Base-by-base conservation (phyloP, 2,329 filamentous ascomycete genomes). In the Penicillium sp. region DNA sequence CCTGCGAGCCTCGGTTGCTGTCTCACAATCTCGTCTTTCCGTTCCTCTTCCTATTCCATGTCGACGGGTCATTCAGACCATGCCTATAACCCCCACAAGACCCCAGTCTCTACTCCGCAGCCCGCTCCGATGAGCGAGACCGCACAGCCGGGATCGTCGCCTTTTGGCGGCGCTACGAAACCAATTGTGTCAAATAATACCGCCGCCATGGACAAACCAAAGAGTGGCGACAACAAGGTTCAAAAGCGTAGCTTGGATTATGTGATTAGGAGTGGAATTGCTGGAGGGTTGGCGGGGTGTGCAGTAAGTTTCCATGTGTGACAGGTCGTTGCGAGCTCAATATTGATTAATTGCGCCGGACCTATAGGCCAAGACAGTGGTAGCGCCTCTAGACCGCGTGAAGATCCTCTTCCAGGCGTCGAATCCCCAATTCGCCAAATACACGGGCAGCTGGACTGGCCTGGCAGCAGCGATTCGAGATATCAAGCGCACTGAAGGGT, bases 371-470 rank as follows among this genome's bases (percentile, higher is more conserved):
- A 98, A 98, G 77, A 96, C 91, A 0, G 77, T 95, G 6, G 94
- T 98, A 33, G 93, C 89, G 22, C 93, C 93, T 22, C 85, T 98
- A 56, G 93, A 98, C 72, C 85, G 93, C 58, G 93, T 98, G 63
- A 98, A 98, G 73, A 98, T 98, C 64, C 85, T 98, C 49, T 97
- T 98, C 73, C 93, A 98, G 69, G 86, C 93, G 45, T 88, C 86
- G 64, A 96, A 93, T 63, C 93, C 93, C 3, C 85, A 93, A 59
- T 98, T 95, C 67, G 80, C 85, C 47, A 95, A 95, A 72, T 98
- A 97, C 67, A 83, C 88, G 1, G 87, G 89, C 35, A 89, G 85
- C 37, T 96, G 90, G 86, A 79, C 81, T 49, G 93, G 93, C 43
- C 82, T 95, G 19, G 79, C 81, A n/a, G 78, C 78, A 17, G 90